Evolutionary conservation across 2,329 filamentous ascomycete genomes (phyloP).

Genomic region (Fusarium anguioides): DNA sequence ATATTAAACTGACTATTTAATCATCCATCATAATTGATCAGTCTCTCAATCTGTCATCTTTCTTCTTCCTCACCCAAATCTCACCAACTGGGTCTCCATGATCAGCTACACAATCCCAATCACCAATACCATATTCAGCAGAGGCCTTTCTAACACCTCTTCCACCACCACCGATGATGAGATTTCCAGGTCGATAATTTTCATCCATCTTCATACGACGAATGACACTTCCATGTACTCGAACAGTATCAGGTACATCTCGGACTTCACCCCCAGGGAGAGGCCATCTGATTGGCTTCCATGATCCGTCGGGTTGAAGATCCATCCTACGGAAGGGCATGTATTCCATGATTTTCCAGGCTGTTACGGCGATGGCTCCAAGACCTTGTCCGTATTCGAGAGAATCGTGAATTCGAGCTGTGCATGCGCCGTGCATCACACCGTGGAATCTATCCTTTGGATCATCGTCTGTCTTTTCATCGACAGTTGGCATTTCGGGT

Average conservation of each 20-base stretch:
- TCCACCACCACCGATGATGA: constrained; percentile 83
- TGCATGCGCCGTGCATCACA: constrained; percentile 67
- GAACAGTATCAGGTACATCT: constrained; percentile 76
- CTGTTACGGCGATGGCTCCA: constrained; percentile 64
- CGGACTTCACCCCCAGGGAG: constrained; percentile 81
- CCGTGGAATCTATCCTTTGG: constrained; percentile 60
- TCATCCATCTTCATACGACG: constrained; percentile 73
- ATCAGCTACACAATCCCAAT: constrained; percentile 75
- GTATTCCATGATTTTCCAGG: constrained; percentile 85
- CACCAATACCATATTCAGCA: constrained; percentile 71
- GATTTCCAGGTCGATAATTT: constrained; percentile 78
- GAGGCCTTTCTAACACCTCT: constrained; percentile 73
- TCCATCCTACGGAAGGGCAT: constrained; percentile 86
- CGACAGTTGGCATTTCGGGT: constrained; percentile 32
- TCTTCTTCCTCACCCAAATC: constrained; percentile 65
- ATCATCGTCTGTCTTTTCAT: constrained; percentile 41
- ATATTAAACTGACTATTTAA: constrained; percentile 11
- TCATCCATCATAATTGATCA: background rate
- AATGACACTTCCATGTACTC: constrained; percentile 80
- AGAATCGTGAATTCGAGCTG: constrained; percentile 74
- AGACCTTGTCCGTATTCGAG: constrained; percentile 73
- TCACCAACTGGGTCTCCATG: constrained; percentile 76
- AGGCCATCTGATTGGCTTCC: constrained; percentile 85
- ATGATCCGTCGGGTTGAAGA: constrained; percentile 75
- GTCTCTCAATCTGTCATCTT: constrained; percentile 30